Percentiles rank a stretch among this genome's conserved stretches.
Evolutionary conservation across 1,139 yeast species (phyloP).

Genomic region (Casaregolazyma suthepensis): DNA sequence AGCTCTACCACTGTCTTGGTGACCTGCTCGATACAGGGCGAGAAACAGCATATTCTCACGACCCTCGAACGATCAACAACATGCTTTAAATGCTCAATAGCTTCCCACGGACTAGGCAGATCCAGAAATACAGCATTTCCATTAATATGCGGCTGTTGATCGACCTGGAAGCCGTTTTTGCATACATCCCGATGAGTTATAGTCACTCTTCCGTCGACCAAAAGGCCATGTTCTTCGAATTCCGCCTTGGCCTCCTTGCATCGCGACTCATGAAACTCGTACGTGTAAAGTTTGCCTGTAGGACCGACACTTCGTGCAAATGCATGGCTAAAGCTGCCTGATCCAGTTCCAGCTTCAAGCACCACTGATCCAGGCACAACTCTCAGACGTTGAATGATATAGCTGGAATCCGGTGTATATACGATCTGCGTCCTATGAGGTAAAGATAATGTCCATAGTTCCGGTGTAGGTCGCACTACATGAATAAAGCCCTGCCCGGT

Average conservation of each 20-base stretch:
- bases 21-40: constrained; percentile 98
- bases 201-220: constrained; percentile 1
- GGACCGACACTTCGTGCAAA: constrained; percentile 70
- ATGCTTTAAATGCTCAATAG: constrained; percentile 64
- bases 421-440: constrained; percentile 98
- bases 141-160: constrained; percentile 34
- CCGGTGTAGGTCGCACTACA: constrained; percentile 86
- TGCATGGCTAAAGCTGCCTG: constrained; percentile 93
- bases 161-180: constrained; percentile 67
- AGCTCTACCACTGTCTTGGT: constrained; percentile 73
- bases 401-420: constrained; percentile 91
- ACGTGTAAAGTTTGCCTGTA: constrained; percentile 67
- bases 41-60: constrained; percentile 82
- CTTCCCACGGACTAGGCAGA: constrained; percentile 96
- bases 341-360: constrained; percentile 97
- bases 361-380: constrained; percentile 72
- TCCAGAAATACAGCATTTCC: constrained; percentile 82
- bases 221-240: constrained; percentile 63
- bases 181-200: constrained; percentile 94
- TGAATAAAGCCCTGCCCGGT: constrained; percentile 85
- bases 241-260: constrained; percentile 73
- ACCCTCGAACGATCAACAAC: constrained; percentile 53
- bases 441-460: constrained; percentile 86
- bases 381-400: constrained; percentile 73
- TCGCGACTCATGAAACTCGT: constrained; percentile 86